Base-by-base conservation (phyloP, 768 basidiomycete genomes). In the Tylopilus plumbeoviolaceoides region DNA sequence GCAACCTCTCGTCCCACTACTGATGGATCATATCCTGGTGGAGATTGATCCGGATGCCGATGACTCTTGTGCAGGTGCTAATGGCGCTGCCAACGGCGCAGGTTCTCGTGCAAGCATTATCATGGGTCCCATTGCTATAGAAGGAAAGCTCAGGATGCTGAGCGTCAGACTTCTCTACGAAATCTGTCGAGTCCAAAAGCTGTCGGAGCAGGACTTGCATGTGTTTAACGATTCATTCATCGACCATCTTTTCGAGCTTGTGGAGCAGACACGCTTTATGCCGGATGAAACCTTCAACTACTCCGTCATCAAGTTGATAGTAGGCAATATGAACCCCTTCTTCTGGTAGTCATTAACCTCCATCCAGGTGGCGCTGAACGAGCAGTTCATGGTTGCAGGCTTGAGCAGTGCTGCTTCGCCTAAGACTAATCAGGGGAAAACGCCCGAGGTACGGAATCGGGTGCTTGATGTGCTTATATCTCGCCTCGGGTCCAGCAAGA, bases 321-420 rank as follows among this genome's bases (percentile, higher is more conserved):
- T 95, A 61, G 67, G 87, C 14, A 69, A 17, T 18, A 9, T 47
- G 20, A 51, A 33, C 8, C 45, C 14, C 47, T 49, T 10, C 28
- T 23, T 40, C 21, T 28, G 17, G 5, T 41, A 17, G 30, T 31
- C 30, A 38, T 48, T 69, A 28, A 64, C 36, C 23, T 45, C 47
- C 30, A n/a, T 12, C 4, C 62, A 95, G 92, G 86, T 94, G 30
- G 86, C 94, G 0, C 75, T 99, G 28, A 99, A 98, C 63, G 95
- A 99, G 67, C 95, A 98, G 70, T 99, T 95, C 72, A 99, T 99
- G 95, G 93, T 98, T 6, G 85, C 90, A 0, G 81, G 83, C 4
- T 64, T 93, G 40, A 75, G 53, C 50, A 68, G 55, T 47, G 57
- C 59, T 27, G 15, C 58, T 53, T 44, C 66, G 53, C 44, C 60